Evolutionary conservation across 305 asterid species (phyloP).

Genomic region (Fraxinus dipetala): DNA sequence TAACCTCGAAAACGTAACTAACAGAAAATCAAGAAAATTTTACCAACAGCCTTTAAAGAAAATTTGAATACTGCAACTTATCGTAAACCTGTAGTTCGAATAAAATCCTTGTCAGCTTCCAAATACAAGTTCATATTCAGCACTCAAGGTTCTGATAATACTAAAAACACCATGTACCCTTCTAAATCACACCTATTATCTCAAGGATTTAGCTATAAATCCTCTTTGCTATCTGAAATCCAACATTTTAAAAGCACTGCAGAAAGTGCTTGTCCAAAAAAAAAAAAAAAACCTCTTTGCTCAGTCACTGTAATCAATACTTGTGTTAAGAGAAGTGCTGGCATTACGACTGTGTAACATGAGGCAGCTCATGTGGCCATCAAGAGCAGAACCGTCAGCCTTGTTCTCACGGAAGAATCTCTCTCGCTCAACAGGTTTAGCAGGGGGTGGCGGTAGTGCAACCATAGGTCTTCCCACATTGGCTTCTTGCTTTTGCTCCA

Average conservation of each 20-base stretch:
- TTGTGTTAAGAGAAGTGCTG: constrained; percentile 74
- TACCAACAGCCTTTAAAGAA: constrained; percentile 13
- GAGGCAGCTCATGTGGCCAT: constrained; percentile 61
- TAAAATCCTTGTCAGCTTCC: constrained; percentile 19
- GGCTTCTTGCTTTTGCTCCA: constrained; percentile 30
- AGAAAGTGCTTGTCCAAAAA: neutral
- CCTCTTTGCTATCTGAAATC: neutral
- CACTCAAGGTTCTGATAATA: constrained; percentile 5
- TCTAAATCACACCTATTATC: constrained; percentile 11
- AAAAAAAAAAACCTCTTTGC: neutral
- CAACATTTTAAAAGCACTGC: constrained; percentile 16
- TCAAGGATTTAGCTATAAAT: constrained; percentile 5
- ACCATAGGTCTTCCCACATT: constrained; percentile 37
- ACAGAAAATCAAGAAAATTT: neutral
- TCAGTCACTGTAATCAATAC: constrained; percentile 70
- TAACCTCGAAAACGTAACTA: neutral
- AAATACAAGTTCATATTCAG: constrained; percentile 17
- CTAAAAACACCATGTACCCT: constrained; percentile 11
- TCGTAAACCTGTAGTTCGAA: constrained; percentile 22
- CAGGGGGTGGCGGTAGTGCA: constrained; percentile 90
- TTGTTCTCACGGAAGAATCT: constrained; percentile 79
- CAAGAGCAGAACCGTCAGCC: constrained; percentile 48
- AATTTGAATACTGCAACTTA: constrained; percentile 18
- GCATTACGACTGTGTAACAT: constrained; percentile 70
- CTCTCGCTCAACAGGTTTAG: constrained; percentile 82